Conservation (phyloP, 768 basidiomycete species). For the Holtermannia corniformis region DNA sequence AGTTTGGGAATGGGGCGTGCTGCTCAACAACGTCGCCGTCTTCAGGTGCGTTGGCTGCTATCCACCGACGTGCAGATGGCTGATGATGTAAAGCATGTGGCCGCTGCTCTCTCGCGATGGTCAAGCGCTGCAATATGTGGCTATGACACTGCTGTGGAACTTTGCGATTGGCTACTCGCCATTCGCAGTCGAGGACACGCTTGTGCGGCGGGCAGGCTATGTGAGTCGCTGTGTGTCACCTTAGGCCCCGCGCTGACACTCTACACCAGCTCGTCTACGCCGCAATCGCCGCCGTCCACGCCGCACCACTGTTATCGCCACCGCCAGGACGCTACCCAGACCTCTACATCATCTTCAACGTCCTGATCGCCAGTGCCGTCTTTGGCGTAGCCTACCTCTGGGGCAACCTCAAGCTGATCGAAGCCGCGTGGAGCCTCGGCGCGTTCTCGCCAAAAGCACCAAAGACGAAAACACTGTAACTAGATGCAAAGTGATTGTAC, state of each 20-base stretch:
- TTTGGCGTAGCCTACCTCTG: slow-evolving; percentile 79
- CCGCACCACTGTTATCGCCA: slow-evolving; percentile 42
- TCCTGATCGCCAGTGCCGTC: slow-evolving; percentile 66
- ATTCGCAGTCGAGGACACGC: neutral
- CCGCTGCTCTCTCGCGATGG: slow-evolving; percentile 74
- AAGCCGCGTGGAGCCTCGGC: slow-evolving; percentile 60
- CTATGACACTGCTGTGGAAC: slow-evolving; percentile 68
- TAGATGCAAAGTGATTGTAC: neutral
- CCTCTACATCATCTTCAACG: slow-evolving; percentile 73
- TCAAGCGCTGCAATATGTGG: slow-evolving; percentile 62
- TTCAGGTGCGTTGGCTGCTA: slow-evolving; percentile 58
- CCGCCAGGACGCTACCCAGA: slow-evolving; percentile 76
- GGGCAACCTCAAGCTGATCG: slow-evolving; percentile 71
- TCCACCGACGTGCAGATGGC: neutral
- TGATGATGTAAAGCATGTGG: slow-evolving; percentile 64
- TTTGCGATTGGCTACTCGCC: slow-evolving; percentile 54
- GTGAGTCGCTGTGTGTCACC: slow-evolving; percentile 42
- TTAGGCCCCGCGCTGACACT: neutral
- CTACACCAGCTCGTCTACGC: slow-evolving; percentile 50
- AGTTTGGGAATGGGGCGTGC: slow-evolving; percentile 58
- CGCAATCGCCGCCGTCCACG: slow-evolving; percentile 52
- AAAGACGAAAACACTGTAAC: neutral
- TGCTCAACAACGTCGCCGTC: slow-evolving; percentile 72
- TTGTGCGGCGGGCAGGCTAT: slow-evolving; percentile 4
- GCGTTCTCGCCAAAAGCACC: slow-evolving; percentile 6